Evolutionary conservation across 192 early-diverging fungal genomes (phyloP).

Genomic region (Linnemannia exigua): DNA sequence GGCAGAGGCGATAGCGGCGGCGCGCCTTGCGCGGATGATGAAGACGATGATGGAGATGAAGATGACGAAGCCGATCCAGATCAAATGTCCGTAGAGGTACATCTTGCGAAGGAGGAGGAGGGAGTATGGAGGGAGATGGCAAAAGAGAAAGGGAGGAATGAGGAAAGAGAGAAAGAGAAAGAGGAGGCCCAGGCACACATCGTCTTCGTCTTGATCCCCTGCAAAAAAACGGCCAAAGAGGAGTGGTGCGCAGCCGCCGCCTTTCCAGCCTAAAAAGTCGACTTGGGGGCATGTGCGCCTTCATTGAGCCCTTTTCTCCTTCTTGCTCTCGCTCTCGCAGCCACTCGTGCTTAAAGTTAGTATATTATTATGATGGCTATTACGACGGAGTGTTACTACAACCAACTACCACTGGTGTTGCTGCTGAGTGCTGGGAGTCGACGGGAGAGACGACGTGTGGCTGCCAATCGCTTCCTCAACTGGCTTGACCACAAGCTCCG

Average conservation of each 20-base stretch:
- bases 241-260: not conserved
- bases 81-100: not conserved
- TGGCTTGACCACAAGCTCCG: slow-evolving; percentile 49
- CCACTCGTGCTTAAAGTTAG: not conserved
- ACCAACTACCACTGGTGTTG: not conserved
- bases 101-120: not conserved
- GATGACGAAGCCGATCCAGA: not conserved
- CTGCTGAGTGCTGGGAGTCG: not conserved
- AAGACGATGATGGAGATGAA: not conserved
- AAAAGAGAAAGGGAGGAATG: not conserved
- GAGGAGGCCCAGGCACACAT: too few species aligned
- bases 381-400: not conserved
- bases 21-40: not conserved
- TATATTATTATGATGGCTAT: not conserved
- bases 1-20: not conserved
- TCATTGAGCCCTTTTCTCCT: not conserved
- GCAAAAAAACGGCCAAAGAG: too few species aligned
- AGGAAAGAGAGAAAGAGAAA: not conserved
- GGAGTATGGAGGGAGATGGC: not conserved
- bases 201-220: too few species aligned
- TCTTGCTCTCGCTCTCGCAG: not conserved
- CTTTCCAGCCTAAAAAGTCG: not conserved
- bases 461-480: slow-evolving; percentile 43
- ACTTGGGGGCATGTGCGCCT: not conserved
- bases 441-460: not conserved